Base-by-base conservation (phyloP, 2,329 filamentous ascomycete genomes). In the Phialophora macrospora region DNA sequence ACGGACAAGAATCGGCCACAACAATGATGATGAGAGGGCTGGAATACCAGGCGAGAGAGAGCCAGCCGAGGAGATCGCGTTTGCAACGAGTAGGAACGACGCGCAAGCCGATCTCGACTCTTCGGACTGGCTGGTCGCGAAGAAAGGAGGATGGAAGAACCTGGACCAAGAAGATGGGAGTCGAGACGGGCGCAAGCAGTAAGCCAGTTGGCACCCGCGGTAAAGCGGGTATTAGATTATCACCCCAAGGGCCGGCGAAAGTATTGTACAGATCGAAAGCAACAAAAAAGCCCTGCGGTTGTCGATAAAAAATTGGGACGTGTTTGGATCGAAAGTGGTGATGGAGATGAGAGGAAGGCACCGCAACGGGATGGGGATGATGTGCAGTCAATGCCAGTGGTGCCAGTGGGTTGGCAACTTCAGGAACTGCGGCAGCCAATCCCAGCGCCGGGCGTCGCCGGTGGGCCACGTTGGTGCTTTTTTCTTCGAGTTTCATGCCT, bases 261-360 rank as follows among this genome's bases (percentile, higher is more conserved):
- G 48, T 51, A 51, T 51, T 26, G 56, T 59, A 59, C 56, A 59
- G 56, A 14, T 22, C 24, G 48, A 51, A 51, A 51, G 20, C 24
- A 51, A 51, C 24, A 12, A 51, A 14, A 26, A 28, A 12, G 48
- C 24, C 48, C 17, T 24, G 48, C 22, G 48, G 20, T 26, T 3
- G 34, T 44, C 32, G 55, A 56, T 22, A 64, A 34, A 34, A 58
- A 61, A 38, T 41, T 28, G 57, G 52, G 20, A 66, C 48, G 48
- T 51, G 48, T 51, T 51, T 51, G 20, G 48, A 26, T 51, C 48
- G 48, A 28, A 51, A 51, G 20, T 51, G 48, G 48, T 51, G 48
- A 51, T 51, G 48, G 24, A 51, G 48, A 51, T 51, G 48, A 51
- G 48, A 51, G 48, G 48, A 51, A 24, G 48, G 48, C 48, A 51